Percentiles rank a stretch among this genome's conserved stretches.
Conservation (phyloP, 306 rosid genomes). For the Delonix regia region DNA sequence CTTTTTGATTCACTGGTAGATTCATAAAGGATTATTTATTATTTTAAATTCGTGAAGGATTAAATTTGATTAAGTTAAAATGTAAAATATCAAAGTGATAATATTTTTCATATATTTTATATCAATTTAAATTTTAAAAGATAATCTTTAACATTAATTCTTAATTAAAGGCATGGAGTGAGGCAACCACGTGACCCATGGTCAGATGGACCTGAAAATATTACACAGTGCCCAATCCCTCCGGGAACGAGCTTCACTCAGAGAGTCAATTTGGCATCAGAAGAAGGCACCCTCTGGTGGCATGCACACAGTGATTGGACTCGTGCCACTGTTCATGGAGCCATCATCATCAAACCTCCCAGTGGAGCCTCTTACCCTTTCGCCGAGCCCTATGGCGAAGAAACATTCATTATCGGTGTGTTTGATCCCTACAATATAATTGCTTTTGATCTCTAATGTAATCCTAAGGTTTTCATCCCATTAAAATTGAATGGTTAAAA, state of each 20-base stretch:
- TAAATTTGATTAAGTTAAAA: no score
- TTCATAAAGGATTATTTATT: no score
- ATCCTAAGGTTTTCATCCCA: no score
- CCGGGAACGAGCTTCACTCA: constrained; percentile 40
- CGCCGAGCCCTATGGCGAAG: constrained; percentile 35
- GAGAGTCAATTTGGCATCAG: constrained; percentile 34
- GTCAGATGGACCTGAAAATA: constrained; percentile 46
- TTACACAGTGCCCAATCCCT: constrained; percentile 52
- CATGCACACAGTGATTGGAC: constrained; percentile 42
- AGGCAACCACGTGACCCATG: constrained; percentile 41
- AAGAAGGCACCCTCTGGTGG: constrained; percentile 41
- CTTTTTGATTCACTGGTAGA: no score
- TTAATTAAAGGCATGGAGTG: constrained; percentile 55
- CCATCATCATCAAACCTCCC: constrained; percentile 43
- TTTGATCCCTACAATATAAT: neutral
- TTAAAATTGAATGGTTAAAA: no score
- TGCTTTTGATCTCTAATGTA: no score
- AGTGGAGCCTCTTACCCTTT: constrained; percentile 39
- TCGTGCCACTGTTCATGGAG: constrained; percentile 54
- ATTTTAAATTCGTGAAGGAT: no score
- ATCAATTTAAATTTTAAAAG: constrained; percentile 22
- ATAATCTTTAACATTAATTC: no score
- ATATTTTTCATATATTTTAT: no score
- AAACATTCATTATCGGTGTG: constrained; percentile 42
- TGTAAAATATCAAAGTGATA: no score